Base-by-base conservation (phyloP, 345 rosid species). In the Psidium friedrichsthalianum region DNA sequence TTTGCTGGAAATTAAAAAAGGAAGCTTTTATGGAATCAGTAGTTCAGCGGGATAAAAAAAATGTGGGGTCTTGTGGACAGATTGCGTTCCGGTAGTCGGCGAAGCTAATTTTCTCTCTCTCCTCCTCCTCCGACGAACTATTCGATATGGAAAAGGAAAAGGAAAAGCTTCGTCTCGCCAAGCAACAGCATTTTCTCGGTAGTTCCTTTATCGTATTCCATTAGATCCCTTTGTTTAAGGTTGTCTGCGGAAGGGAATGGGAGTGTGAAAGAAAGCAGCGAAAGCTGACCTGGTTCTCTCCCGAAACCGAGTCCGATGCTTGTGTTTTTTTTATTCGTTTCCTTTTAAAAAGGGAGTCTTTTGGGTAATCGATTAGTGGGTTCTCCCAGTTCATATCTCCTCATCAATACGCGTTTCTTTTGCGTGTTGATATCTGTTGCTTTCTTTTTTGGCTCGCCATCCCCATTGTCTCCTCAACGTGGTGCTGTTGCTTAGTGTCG, bases 321-420 rank as follows among this genome's bases (percentile, higher is more conserved):
- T 32, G 51, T 36, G 36, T 36, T 49, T 52, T 52, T 15, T 15
- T 1, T 64, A 32, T 64, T 64, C 44, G 8, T 42, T 64, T 64
- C 20, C 78, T 32, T 64, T 64, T 49, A 9, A 64, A 64, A 64
- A 32, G 78, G 76, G 78, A 3, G 32, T 64, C 78, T 83, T 47
- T 83, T 58, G 36, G 56, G 83, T 83, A n/a, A 81, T 84, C 56
- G 59, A 84, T 32, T 87, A 87, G 88, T 87, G 58, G 84, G 87
- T 88, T 84, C 82, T 90, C 90, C 88, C 96, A 94, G 92, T 92
- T 92, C 91, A 93, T 87, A 85, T 88, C 86, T 84, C 83, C 87
- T 89, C 91, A 91, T 85, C 90, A 85, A 92, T 86, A 90, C 95
- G 95, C 95, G 95, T 95, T 93, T 86, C 86, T 29, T 86, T 88